These are phyloP conservation scores for Auxenochlorella protothecoides DNA, from an alignment of 139 green algal genomes.

Conservation along the genomic window DNA sequence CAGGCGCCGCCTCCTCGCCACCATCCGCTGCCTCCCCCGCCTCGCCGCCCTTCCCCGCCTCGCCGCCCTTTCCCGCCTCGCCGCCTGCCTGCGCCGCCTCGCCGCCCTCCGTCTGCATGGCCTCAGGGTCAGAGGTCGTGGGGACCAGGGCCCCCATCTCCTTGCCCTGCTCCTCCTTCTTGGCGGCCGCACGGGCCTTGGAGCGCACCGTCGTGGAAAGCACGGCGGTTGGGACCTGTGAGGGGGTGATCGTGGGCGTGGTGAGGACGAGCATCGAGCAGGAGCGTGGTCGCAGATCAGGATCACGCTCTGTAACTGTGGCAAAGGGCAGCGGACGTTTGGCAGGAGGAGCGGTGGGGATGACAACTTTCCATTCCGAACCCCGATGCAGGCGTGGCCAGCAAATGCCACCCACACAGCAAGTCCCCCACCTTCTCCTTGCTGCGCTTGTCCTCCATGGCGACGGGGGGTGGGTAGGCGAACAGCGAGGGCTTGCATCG, in stretches of 20 bases:
- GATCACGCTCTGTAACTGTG: too few relatives aligned
- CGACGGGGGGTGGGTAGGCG: slow-evolving; percentile 74
- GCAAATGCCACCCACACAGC: neutral
- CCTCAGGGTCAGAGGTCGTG: too few relatives aligned
- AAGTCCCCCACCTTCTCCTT: slow-evolving; percentile 34
- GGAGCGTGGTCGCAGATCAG: too few relatives aligned
- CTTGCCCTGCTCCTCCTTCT: slow-evolving; percentile 38
- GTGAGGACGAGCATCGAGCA: too few relatives aligned
- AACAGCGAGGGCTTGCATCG: slow-evolving; percentile 71
- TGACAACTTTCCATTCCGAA: neutral
- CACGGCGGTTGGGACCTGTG: slow-evolving; percentile 83
- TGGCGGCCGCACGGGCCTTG: slow-evolving; percentile 66
- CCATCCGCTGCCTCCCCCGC: slow-evolving; percentile 7
- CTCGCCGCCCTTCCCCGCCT: slow-evolving; percentile 5
- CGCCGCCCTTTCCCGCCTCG: neutral
- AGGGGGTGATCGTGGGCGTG: too few relatives aligned
- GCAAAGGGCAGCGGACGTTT: neutral
- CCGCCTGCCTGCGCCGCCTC: slow-evolving; percentile 1
- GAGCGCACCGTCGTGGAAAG: slow-evolving; percentile 88
- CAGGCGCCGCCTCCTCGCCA: slow-evolving; percentile 1
- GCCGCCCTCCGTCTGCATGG: too few relatives aligned
- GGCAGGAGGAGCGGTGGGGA: neutral
- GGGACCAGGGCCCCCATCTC: too few relatives aligned
- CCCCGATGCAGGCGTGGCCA: too few relatives aligned
- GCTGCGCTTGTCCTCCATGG: slow-evolving; percentile 26